Conservation (phyloP, 805 yeast genomes). For the Candida dajiaensis region DNA sequence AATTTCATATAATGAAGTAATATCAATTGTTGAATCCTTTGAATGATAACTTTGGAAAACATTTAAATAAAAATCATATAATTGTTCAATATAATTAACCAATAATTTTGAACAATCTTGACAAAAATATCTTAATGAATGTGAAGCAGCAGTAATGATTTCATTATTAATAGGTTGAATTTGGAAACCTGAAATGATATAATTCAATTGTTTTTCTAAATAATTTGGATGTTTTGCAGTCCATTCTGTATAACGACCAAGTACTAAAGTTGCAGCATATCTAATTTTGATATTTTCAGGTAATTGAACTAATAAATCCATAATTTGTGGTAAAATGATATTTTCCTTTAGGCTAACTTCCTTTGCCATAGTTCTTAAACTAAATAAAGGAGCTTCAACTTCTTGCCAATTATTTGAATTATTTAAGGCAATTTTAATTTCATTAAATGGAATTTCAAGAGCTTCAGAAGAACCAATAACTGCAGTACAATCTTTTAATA, state of each 20-base stretch:
- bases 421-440: constrained; percentile 39
- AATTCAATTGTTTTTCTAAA: constrained; percentile 76
- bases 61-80: constrained; percentile 64
- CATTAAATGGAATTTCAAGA: constrained; percentile 60
- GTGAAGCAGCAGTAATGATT: constrained; percentile 80
- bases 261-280: constrained; percentile 86
- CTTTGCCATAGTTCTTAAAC: constrained; percentile 91
- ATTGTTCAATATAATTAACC: constrained; percentile 63
- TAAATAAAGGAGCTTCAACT: constrained; percentile 84
- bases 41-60: constrained; percentile 29
- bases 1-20: constrained; percentile 67
- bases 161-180: constrained; percentile 27
- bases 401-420: constrained; percentile 59
- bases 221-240: constrained; percentile 79
- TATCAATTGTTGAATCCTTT: constrained; percentile 41
- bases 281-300: constrained; percentile 85
- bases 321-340: constrained; percentile 64
- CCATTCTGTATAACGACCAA: constrained; percentile 98
- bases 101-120: constrained; percentile 76
- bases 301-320: constrained; percentile 59
- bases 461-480: constrained; percentile 77
- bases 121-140: constrained; percentile 90
- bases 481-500: constrained; percentile 91
- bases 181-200: constrained; percentile 69
- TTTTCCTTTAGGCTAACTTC: constrained; percentile 70